A percentile compares a stretch with the other conserved stretches of the same genome.
Conservation (phyloP, 1,139 yeast species). For the Kodamaea sp. region DNA sequence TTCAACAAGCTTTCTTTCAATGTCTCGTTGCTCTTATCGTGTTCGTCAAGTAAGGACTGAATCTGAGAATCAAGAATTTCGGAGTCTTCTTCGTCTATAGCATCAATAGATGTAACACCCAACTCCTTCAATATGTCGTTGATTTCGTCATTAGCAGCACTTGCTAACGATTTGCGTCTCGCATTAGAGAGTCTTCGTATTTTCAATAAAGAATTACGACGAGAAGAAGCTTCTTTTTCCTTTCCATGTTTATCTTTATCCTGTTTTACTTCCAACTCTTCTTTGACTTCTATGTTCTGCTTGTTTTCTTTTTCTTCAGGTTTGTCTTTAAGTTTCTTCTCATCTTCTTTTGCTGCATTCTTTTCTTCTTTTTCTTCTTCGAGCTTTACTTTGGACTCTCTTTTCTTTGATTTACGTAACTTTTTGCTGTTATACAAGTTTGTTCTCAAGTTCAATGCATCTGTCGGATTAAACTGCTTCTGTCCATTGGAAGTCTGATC, state of each 20-base stretch:
- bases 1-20: slow-evolving; percentile 20
- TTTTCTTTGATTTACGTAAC: slow-evolving; percentile 7
- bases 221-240: neutral
- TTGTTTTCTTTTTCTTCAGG: slow-evolving; percentile 1
- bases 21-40: slow-evolving; percentile 9
- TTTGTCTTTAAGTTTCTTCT: neutral
- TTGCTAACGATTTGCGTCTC: slow-evolving; percentile 38
- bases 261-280: neutral
- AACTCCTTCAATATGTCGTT: slow-evolving; percentile 37
- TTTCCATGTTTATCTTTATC: neutral
- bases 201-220: slow-evolving; percentile 15
- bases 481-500: slow-evolving; percentile 15
- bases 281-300: neutral
- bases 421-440: slow-evolving; percentile 29
- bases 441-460: slow-evolving; percentile 50
- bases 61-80: slow-evolving; percentile 36
- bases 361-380: slow-evolving; percentile 5
- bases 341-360: neutral
- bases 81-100: slow-evolving; percentile 33
- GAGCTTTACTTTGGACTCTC: slow-evolving; percentile 8
- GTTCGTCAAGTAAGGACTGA: slow-evolving; percentile 30
- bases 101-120: slow-evolving; percentile 37
- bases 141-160: slow-evolving; percentile 41
- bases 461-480: slow-evolving; percentile 50
- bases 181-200: slow-evolving; percentile 36